Base-by-base conservation (phyloP, 2,329 filamentous ascomycete species). In the Shiraia sp. region DNA sequence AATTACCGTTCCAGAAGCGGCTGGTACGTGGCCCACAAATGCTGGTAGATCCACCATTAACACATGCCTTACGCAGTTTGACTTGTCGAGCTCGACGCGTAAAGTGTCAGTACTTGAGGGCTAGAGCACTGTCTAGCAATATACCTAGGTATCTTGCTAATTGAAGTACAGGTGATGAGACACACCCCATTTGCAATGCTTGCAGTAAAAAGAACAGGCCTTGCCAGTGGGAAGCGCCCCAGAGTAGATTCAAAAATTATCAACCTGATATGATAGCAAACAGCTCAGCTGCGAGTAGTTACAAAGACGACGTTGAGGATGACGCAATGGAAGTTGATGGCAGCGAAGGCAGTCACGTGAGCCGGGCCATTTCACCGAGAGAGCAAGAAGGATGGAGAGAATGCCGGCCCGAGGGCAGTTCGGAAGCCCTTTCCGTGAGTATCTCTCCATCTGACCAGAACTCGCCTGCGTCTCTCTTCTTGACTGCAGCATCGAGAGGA, bases 1-100 rank as follows among this genome's bases (percentile, higher is more conserved):
- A 66, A 63, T 45, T 62, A 49, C 41, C 61, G 62, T 33, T 66
- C 62, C 26, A 60, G 51, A 40, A 61, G 51, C 38, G 62, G 62
- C 32, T 66, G 62, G 62, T 66, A 25, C 53, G 59, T 56, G 32
- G 16, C 28, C 13, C n/a, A n/a, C 12, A 14, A 26, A 28, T 14
- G 23, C 13, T 35, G 9, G 14, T 15, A 16, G 22, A 25, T 13
- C 36, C 14, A 16, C 35, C 19, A 24, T 36, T 28, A 35, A 27
- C 45, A 53, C 29, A 45, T 16, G 17, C 29, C 13, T 16, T 9
- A 15, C 24, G 33, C 14, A 66, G 63, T 38, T 42, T 61, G 26
- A 65, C 61, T 10, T 66, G 63, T 41, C 51, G 63, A 41, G 45
- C 53, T 15, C 61, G 63, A 27, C 61, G 63, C 25, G 63, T 66